Conservation (phyloP, 441 rosid species). For the Populus hybrid region DNA sequence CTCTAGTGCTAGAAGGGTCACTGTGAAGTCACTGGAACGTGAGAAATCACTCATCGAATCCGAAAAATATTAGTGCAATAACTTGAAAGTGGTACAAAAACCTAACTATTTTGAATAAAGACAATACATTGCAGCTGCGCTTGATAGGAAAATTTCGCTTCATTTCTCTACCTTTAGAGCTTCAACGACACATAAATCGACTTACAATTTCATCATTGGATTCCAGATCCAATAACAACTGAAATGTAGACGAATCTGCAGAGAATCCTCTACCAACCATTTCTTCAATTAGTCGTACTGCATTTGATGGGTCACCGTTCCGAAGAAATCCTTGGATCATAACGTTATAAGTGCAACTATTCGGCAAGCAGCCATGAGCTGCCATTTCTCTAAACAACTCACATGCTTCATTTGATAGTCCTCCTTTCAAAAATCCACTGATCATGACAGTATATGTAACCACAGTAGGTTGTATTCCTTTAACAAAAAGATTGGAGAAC, state of each 20-base stretch:
- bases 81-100: neutral
- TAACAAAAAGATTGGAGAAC: neutral
- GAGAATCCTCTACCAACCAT: conserved; percentile 19
- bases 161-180: neutral
- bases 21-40: neutral
- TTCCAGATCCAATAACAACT: neutral
- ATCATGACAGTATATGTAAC: conserved; percentile 10
- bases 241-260: conserved; percentile 15
- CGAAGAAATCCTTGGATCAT: conserved; percentile 11
- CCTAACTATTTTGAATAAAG: neutral
- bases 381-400: conserved; percentile 16
- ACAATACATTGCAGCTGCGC: neutral
- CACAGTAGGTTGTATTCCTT: neutral
- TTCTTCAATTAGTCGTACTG: conserved; percentile 11
- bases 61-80: neutral
- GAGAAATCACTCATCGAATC: neutral
- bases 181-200: neutral
- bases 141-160: neutral
- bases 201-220: neutral
- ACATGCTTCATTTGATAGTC: conserved; percentile 8
- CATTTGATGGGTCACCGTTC: neutral
- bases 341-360: conserved; percentile 18
- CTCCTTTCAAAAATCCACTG: conserved; percentile 5
- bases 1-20: neutral
- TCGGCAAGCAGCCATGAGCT: conserved; percentile 9